Evolutionary conservation across 495 filamentous ascomycete species (phyloP).

Genomic region (Daldinia caldariorum): DNA sequence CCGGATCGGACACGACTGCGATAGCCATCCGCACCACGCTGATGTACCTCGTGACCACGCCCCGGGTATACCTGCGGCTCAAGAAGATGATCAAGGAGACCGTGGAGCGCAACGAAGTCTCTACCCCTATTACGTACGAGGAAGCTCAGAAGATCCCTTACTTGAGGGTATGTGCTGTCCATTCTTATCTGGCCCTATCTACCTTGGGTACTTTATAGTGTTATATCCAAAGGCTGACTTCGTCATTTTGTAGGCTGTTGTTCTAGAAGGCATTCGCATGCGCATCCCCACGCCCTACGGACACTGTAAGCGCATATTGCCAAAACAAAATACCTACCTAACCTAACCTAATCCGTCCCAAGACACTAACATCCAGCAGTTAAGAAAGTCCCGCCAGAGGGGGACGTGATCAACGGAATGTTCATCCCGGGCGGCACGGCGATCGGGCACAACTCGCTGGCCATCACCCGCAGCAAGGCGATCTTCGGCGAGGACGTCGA

Average conservation of each 20-base stretch:
- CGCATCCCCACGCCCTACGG: background rate
- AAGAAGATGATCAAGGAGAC: background rate
- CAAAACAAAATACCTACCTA: background rate
- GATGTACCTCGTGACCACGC: background rate
- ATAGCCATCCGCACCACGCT: background rate
- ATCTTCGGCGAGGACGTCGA: slow-evolving; percentile 15
- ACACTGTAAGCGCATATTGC: background rate
- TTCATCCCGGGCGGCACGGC: background rate
- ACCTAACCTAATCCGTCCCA: background rate
- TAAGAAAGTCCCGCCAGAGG: background rate
- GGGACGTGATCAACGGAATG: background rate
- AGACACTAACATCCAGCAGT: background rate
- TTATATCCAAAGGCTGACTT: background rate
- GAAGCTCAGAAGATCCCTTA: background rate
- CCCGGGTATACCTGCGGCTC: background rate
- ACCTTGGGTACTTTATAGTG: background rate
- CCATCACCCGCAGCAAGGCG: background rate
- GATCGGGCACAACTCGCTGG: background rate
- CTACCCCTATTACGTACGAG: background rate
- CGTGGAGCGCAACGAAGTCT: background rate
- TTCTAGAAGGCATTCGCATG: slow-evolving; percentile 1
- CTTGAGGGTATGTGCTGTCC: background rate
- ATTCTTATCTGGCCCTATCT: background rate
- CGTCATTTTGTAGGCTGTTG: background rate
- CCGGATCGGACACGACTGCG: background rate